Percentiles rank a stretch among this genome's conserved stretches.
phyloP scores from a whole-genome alignment of 139 green algal genomes.

The Raphidocelis subcapitata region DNA sequence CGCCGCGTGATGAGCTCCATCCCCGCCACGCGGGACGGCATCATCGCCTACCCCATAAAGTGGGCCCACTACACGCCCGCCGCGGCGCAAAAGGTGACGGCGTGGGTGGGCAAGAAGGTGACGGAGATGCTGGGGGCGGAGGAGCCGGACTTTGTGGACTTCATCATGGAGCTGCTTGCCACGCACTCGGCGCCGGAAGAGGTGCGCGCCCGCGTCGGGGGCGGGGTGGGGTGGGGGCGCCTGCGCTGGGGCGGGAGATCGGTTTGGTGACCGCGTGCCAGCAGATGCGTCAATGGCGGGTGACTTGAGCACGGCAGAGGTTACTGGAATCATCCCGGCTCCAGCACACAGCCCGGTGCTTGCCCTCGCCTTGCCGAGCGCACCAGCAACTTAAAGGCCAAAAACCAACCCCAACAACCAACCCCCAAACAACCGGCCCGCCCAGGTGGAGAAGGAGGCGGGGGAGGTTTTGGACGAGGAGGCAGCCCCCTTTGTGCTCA shows the following conservation, averaged over 20 bases:
- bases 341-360: not conserved
- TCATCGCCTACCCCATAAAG: constrained; percentile 76
- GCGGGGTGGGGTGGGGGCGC: not conserved
- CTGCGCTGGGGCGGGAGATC: not conserved
- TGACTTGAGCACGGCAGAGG: too few species aligned
- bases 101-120: constrained; percentile 84
- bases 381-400: too few species aligned
- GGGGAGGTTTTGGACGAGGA: constrained; percentile 77
- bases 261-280: too few species aligned
- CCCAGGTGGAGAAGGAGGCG: constrained; percentile 66
- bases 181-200: not conserved
- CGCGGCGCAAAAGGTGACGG: constrained; percentile 24
- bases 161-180: constrained; percentile 67
- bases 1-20: constrained; percentile 72
- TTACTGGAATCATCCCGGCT: too few species aligned
- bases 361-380: not conserved
- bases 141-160: constrained; percentile 63
- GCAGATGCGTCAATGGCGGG: too few species aligned
- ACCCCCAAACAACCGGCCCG: not conserved
- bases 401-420: too few species aligned
- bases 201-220: not conserved
- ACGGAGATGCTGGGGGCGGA: constrained; percentile 63
- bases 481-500: constrained; percentile 84
- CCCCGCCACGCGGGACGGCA: constrained; percentile 64
- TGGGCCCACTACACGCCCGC: constrained; percentile 71